Conservation (phyloP, 2,329 filamentous ascomycete species). For the Rhynchosporium agropyri region DNA sequence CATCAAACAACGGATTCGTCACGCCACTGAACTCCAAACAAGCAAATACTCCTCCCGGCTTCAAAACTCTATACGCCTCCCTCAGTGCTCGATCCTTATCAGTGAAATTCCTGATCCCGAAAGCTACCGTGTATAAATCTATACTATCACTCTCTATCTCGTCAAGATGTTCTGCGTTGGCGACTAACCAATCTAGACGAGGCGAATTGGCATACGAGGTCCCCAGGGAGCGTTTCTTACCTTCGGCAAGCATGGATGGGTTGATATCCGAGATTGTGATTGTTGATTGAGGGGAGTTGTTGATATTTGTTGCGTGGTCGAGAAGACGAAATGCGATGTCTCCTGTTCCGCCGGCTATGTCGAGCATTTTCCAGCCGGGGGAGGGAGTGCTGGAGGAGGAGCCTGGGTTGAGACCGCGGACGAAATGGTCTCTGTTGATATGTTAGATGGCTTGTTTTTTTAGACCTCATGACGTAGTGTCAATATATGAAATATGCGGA, state of each 20-base stretch:
- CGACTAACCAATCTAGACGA: slow-evolving; percentile 76
- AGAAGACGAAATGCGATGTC: slow-evolving; percentile 98
- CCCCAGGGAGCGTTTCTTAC: slow-evolving; percentile 71
- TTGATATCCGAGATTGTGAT: slow-evolving; percentile 98
- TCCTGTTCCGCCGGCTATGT: slow-evolving; percentile 94
- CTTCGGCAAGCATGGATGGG: slow-evolving; percentile 88
- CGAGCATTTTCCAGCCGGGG: slow-evolving; percentile 74
- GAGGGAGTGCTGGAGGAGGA: slow-evolving; percentile 50
- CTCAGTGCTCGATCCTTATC: slow-evolving; percentile 81
- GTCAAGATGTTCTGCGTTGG: slow-evolving; percentile 80
- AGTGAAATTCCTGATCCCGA: slow-evolving; percentile 96
- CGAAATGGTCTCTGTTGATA: slow-evolving; percentile 75
- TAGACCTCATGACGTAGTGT: neutral
- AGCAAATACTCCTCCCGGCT: slow-evolving; percentile 93
- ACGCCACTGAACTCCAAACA: slow-evolving; percentile 92
- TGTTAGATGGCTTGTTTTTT: neutral
- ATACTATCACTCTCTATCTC: slow-evolving; percentile 70
- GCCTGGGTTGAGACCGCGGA: slow-evolving; percentile 79
- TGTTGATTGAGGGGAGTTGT: slow-evolving; percentile 76
- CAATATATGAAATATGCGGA: neutral
- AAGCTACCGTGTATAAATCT: slow-evolving; percentile 96
- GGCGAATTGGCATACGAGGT: slow-evolving; percentile 57
- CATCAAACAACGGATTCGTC: slow-evolving; percentile 75
- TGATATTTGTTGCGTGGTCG: slow-evolving; percentile 79
- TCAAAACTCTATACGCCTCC: slow-evolving; percentile 86